Conservation (phyloP, 1,139 yeast genomes). For the Tardiomyces depauwii region DNA sequence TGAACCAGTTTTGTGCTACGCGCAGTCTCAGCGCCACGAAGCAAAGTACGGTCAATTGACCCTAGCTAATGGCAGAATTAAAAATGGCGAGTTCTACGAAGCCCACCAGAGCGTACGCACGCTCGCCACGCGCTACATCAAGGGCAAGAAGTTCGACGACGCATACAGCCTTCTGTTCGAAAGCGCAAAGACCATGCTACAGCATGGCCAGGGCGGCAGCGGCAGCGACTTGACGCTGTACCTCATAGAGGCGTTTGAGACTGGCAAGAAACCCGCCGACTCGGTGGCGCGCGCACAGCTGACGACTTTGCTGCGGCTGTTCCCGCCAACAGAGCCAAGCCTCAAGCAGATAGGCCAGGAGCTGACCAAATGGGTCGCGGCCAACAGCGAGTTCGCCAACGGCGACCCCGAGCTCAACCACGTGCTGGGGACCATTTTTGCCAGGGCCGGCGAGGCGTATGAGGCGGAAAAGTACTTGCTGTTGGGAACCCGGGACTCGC, state of each 20-base stretch:
- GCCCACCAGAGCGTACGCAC: slow-evolving; percentile 93
- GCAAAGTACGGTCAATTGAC: too few relatives aligned
- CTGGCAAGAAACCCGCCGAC: slow-evolving; percentile 35
- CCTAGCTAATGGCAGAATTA: slow-evolving; percentile 32
- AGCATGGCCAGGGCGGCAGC: slow-evolving; percentile 64
- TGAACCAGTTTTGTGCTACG: too few relatives aligned
- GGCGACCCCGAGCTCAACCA: slow-evolving; percentile 75
- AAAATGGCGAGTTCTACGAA: slow-evolving; percentile 72
- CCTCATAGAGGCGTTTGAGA: slow-evolving; percentile 55
- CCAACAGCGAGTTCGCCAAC: slow-evolving; percentile 36
- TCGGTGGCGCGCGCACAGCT: slow-evolving; percentile 21
- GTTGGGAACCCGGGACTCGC: slow-evolving; percentile 54
- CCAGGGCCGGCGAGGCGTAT: slow-evolving; percentile 26
- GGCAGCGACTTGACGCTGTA: slow-evolving; percentile 71
- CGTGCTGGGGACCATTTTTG: slow-evolving; percentile 57
- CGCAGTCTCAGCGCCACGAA: too few relatives aligned
- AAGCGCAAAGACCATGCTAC: slow-evolving; percentile 56
- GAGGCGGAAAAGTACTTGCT: slow-evolving; percentile 53
- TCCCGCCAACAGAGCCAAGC: slow-evolving; percentile 58
- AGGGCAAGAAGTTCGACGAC: slow-evolving; percentile 51
- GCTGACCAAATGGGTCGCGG: slow-evolving; percentile 41
- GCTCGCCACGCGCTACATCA: slow-evolving; percentile 72
- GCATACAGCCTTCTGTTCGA: slow-evolving; percentile 66
- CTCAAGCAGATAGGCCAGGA: slow-evolving; percentile 56
- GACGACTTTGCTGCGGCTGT: slow-evolving; percentile 33